These are phyloP conservation scores for Syncephalastrum contaminatum DNA, from an alignment of 371 early-diverging fungal species.

Conservation along the genomic window DNA sequence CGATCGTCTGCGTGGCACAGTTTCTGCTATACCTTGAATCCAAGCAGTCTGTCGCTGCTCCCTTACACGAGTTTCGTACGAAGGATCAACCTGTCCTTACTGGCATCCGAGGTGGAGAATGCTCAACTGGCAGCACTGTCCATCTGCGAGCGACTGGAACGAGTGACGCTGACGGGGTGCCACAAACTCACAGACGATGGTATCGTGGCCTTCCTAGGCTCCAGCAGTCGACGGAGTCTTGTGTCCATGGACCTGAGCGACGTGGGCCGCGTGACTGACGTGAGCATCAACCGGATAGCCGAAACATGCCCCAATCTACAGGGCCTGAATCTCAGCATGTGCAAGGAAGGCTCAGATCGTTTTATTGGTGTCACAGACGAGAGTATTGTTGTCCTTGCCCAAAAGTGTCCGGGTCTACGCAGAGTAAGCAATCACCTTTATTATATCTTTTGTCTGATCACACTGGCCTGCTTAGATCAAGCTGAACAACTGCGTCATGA, in stretches of 20 bases:
- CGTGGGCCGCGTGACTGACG: slow-evolving; percentile 34
- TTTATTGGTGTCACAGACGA: slow-evolving; percentile 34
- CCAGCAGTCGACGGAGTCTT: slow-evolving; percentile 23
- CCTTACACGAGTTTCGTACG: slow-evolving; percentile 57
- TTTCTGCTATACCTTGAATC: slow-evolving; percentile 23
- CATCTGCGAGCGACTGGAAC: slow-evolving; percentile 56
- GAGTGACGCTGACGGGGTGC: slow-evolving; percentile 58
- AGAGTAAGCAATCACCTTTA: slow-evolving; percentile 28
- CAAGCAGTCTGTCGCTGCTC: slow-evolving; percentile 23
- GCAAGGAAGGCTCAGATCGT: slow-evolving; percentile 25
- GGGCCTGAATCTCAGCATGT: slow-evolving; percentile 45
- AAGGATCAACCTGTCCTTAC: slow-evolving; percentile 58
- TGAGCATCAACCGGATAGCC: slow-evolving; percentile 33
- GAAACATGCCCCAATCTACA: slow-evolving; percentile 37
- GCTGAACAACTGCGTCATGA: slow-evolving; percentile 49
- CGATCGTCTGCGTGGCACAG: slow-evolving; percentile 25
- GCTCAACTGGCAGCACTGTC: slow-evolving; percentile 33
- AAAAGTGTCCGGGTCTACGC: slow-evolving; percentile 34
- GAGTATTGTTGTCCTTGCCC: slow-evolving; percentile 37
- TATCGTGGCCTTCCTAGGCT: slow-evolving; percentile 36
- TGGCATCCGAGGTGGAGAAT: slow-evolving; percentile 48
- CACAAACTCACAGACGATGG: slow-evolving; percentile 44
- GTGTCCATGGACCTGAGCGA: slow-evolving; percentile 48
- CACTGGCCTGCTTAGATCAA: slow-evolving; percentile 52
- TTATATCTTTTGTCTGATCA: too few relatives aligned